A percentile compares a stretch with the other conserved stretches of the same genome.
Conservation (phyloP, 2,329 filamentous ascomycete species). For the Arthrobotrys pseudoclavata region DNA sequence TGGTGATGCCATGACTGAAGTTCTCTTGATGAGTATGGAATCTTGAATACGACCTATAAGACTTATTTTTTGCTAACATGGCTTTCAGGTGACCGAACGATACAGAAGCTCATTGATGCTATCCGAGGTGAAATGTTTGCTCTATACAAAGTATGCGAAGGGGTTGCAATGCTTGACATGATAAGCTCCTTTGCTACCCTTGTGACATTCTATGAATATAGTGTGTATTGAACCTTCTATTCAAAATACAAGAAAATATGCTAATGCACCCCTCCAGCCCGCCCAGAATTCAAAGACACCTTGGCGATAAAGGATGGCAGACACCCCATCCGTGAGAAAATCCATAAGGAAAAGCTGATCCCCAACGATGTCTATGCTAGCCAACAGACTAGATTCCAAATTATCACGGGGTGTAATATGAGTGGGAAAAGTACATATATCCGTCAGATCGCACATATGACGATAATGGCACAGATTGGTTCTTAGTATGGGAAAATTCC, state of each 20-base stretch:
- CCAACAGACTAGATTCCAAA: conserved; percentile 84
- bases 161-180: conserved; percentile 89
- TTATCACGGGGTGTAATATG: conserved; percentile 96
- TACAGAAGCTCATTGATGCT: conserved; percentile 79
- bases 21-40: conserved; percentile 77
- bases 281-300: conserved; percentile 77
- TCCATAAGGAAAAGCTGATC: conserved; percentile 78
- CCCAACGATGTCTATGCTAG: conserved; percentile 92
- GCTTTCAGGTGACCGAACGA: conserved; percentile 73
- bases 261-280: conserved; percentile 65
- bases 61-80: neutral
- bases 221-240: conserved; percentile 37
- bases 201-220: conserved; percentile 76
- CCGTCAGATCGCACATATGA: conserved; percentile 82
- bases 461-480: conserved; percentile 89
- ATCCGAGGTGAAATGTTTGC: conserved; percentile 79
- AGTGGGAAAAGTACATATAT: conserved; percentile 98
- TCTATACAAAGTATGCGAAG: conserved; percentile 87
- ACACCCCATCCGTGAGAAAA: conserved; percentile 83
- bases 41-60: neutral
- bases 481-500: conserved; percentile 58
- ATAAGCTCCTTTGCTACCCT: conserved; percentile 78
- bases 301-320: conserved; percentile 80
- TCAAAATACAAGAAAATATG: neutral
- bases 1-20: conserved; percentile 83